Evolutionary conservation across 176 grass and related monocot genomes (phyloP).

Genomic region (Ampelocalamus luodianensis): DNA sequence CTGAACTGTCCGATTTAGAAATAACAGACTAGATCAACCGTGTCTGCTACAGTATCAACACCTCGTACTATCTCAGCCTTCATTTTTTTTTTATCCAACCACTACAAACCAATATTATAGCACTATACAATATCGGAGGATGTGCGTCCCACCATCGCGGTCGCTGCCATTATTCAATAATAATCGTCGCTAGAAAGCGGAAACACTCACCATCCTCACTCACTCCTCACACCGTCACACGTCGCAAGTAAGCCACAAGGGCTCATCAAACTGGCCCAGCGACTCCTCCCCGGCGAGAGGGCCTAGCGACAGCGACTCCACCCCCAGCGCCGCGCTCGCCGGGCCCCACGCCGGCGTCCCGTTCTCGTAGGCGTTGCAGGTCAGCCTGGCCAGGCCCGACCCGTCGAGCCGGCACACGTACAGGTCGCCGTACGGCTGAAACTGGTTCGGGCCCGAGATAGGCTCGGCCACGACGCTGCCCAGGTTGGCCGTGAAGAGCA

Average conservation of each 20-base stretch:
- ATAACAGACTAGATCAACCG: too few species aligned
- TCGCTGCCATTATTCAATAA: background rate
- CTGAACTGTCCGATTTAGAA: too few species aligned
- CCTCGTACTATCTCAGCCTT: too few species aligned
- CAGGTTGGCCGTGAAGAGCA: slow-evolving; percentile 85
- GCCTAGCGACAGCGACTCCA: slow-evolving; percentile 44
- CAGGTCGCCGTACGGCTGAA: slow-evolving; percentile 93
- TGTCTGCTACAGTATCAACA: too few species aligned
- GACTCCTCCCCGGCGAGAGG: slow-evolving; percentile 44
- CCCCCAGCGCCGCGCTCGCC: background rate
- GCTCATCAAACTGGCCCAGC: slow-evolving; percentile 72
- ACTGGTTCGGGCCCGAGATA: slow-evolving; percentile 68
- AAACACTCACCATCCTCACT: background rate
- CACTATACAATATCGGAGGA: too few species aligned
- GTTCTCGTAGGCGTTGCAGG: slow-evolving; percentile 87
- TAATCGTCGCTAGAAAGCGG: background rate
- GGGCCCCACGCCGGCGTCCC: slow-evolving; percentile 77
- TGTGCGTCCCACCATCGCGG: too few species aligned
- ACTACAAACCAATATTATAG: too few species aligned
- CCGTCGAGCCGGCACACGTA: slow-evolving; percentile 76
- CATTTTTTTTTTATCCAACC: too few species aligned
- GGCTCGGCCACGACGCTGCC: slow-evolving; percentile 65
- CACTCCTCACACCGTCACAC: background rate
- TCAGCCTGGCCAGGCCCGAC: slow-evolving; percentile 57
- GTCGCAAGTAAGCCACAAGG: slow-evolving; percentile 71